phyloP scores from a whole-genome alignment of 805 yeast genomes.

The Monosporozyma aquatica region DNA sequence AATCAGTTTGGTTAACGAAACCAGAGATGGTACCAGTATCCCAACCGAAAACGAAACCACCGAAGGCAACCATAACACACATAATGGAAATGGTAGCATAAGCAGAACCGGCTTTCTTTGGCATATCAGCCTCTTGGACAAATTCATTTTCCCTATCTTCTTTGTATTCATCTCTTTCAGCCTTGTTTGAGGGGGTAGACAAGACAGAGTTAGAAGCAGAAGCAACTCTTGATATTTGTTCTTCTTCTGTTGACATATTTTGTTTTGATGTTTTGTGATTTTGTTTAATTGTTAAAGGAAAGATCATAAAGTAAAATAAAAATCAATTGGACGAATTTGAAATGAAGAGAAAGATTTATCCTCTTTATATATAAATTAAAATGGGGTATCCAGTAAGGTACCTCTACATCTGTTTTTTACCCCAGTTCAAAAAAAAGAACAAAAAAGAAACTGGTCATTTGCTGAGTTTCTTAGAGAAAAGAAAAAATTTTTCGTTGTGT shows the following conservation, averaged over 20 bases:
- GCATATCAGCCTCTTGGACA: conserved; percentile 14
- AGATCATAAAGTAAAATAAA: not conserved
- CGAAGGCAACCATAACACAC: conserved; percentile 28
- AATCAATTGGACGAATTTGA: not conserved
- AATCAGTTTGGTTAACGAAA: conserved; percentile 56
- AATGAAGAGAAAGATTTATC: conserved; percentile 6
- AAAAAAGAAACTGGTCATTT: not conserved
- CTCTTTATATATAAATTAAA: conserved; percentile 7
- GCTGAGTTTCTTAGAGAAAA: not conserved
- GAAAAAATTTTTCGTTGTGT: not conserved
- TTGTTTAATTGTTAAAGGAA: not conserved
- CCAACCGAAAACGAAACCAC: conserved; percentile 48
- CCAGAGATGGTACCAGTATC: conserved; percentile 76
- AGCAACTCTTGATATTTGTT: conserved; percentile 5
- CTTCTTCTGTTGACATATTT: conserved; percentile 6
- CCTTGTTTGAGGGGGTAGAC: conserved; percentile 31
- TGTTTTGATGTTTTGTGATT: not conserved
- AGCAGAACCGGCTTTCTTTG: conserved; percentile 31
- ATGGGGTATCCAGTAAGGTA: conserved; percentile 6
- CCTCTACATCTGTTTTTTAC: conserved; percentile 6
- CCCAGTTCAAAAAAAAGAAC: conserved; percentile 1
- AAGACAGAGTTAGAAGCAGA: conserved; percentile 34
- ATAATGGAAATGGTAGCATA: conserved; percentile 28
- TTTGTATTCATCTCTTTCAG: conserved; percentile 20
- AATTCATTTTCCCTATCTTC: conserved; percentile 13